These are phyloP conservation scores for Mariannaea elegans DNA, from an alignment of 2,329 filamentous ascomycete genomes.

Conservation along the genomic window DNA sequence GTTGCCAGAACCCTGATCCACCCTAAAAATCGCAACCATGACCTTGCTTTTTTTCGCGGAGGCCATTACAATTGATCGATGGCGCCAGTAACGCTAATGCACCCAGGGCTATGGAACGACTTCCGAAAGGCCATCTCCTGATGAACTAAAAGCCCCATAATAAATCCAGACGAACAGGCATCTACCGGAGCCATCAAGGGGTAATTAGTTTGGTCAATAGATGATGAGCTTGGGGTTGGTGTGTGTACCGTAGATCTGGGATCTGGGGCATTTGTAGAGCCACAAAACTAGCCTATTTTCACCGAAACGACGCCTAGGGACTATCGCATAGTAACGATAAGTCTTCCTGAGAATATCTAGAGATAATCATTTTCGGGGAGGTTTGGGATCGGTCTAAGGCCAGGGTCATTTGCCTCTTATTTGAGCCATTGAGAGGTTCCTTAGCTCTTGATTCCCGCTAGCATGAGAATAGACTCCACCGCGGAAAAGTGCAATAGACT, in stretches of 20 bases:
- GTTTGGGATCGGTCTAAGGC: neutral
- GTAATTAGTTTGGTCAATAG: neutral
- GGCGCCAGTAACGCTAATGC: slow-evolving; percentile 1
- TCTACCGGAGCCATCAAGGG: neutral
- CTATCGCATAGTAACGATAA: too few species aligned
- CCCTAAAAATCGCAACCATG: neutral
- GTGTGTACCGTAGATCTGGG: neutral
- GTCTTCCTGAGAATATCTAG: too few species aligned
- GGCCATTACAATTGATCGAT: neutral
- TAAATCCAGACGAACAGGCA: neutral
- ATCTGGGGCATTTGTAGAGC: too few species aligned
- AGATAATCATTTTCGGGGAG: too few species aligned
- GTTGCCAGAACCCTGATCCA: neutral
- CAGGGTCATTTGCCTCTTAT: neutral
- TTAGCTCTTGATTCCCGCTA: neutral
- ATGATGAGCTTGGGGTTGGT: neutral
- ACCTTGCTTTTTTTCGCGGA: neutral
- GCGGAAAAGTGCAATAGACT: neutral
- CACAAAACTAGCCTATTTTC: too few species aligned
- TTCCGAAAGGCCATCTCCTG: neutral
- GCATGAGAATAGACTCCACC: neutral
- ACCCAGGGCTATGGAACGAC: neutral
- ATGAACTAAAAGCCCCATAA: slow-evolving; percentile 3
- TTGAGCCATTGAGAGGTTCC: neutral
- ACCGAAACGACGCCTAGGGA: too few species aligned